A percentile compares a stretch with the other conserved stretches of the same genome.
Conservation (phyloP, 345 rosid species). For the Nephelium lappaceum region DNA sequence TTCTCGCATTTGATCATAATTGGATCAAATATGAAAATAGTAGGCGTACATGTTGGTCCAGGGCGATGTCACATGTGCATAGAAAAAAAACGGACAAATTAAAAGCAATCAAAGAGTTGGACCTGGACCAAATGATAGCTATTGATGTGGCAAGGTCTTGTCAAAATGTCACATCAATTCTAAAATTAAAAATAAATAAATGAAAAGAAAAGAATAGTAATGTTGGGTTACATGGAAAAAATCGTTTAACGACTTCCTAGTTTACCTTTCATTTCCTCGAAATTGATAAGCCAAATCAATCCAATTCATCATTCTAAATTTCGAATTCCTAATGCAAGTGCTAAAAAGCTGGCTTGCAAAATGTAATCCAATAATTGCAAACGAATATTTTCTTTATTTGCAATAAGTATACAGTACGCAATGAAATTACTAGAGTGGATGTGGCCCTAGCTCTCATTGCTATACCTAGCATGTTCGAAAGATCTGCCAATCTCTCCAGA, state of each 20-base stretch:
- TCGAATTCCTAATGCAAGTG: neutral
- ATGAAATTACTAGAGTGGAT: neutral
- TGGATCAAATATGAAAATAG: too few relatives aligned
- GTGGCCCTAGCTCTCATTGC: neutral
- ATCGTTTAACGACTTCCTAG: too few relatives aligned
- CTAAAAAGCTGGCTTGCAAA: neutral
- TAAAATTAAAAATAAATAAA: neutral
- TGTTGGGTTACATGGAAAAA: too few relatives aligned
- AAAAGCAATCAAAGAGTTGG: neutral
- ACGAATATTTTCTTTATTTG: neutral
- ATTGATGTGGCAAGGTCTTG: neutral
- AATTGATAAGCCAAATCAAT: neutral
- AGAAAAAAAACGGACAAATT: neutral
- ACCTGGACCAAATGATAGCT: neutral
- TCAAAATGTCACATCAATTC: neutral
- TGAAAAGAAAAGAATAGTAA: neutral
- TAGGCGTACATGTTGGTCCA: neutral
- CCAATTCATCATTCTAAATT: neutral
- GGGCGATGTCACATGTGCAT: constrained; percentile 6
- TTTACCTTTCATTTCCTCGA: neutral
- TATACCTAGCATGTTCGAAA: neutral
- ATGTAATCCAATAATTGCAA: neutral
- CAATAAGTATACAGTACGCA: too few relatives aligned
- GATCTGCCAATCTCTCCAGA: neutral
- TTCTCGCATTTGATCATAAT: too few relatives aligned